Evolutionary conservation across 306 rosid genomes (phyloP).

Genomic region (Lupinus albus): DNA sequence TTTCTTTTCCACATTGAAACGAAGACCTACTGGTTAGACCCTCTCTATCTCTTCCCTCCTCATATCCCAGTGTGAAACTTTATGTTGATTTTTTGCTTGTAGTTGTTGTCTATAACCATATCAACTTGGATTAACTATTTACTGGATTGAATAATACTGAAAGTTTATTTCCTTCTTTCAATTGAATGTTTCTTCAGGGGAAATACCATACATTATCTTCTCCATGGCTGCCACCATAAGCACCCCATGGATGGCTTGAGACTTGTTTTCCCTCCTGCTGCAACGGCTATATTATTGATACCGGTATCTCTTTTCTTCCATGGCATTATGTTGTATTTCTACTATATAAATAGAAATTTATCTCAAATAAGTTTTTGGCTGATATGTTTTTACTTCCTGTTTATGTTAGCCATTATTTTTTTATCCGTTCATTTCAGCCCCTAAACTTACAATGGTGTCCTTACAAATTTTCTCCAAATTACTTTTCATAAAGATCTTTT

Average conservation of each 20-base stretch:
- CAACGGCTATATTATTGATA: conserved; percentile 68
- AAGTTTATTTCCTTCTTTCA: conserved; percentile 14
- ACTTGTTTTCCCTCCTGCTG: conserved; percentile 95
- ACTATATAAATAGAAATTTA: conserved; percentile 22
- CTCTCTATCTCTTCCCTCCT: conserved; percentile 18
- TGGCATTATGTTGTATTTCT: conserved; percentile 9
- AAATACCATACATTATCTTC: conserved; percentile 85
- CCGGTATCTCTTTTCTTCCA: conserved; percentile 62
- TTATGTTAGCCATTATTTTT: conserved; percentile 13
- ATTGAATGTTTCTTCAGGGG: conserved; percentile 61
- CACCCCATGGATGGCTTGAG: conserved; percentile 98
- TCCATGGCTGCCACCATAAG: conserved; percentile 98
- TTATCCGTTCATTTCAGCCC: conserved; percentile 4
- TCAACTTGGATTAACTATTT: conserved; percentile 3
- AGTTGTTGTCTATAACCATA: conserved; percentile 11
- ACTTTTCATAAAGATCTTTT: conserved; percentile 5
- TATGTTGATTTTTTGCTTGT: conserved; percentile 27
- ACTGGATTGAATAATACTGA: conserved; percentile 21
- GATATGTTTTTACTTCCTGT: neutral
- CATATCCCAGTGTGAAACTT: neutral
- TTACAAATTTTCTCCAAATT: conserved; percentile 12
- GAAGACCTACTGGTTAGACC: conserved; percentile 81
- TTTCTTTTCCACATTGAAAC: conserved; percentile 92
- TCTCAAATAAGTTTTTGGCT: conserved; percentile 2
- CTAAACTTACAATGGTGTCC: neutral